Evolutionary conservation across 108 stramenopile genomes (phyloP).

Genomic region (Epithemia pelagica): DNA sequence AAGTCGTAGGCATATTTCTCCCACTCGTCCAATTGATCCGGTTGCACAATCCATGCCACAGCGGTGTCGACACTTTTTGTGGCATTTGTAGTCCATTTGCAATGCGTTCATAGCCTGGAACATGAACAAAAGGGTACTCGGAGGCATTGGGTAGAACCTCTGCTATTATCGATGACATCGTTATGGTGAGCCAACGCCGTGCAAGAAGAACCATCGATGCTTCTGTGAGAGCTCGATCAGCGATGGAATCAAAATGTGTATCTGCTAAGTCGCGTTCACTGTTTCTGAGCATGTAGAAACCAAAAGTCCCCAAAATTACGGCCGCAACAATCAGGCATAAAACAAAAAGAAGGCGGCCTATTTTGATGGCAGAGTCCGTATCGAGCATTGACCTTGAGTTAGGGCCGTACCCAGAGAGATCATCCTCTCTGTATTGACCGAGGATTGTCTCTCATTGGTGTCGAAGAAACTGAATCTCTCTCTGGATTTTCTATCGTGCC

Average conservation of each 20-base stretch:
- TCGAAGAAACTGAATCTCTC: no score
- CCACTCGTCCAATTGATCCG: neutral
- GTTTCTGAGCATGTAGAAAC: constrained; percentile 4
- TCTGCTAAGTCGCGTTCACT: constrained; percentile 11
- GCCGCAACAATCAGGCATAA: constrained; percentile 9
- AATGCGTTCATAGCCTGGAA: constrained; percentile 12
- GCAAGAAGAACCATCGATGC: neutral
- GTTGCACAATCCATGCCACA: constrained; percentile 4
- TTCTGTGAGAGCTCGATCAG: constrained; percentile 9
- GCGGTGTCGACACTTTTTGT: neutral
- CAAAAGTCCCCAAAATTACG: constrained; percentile 10
- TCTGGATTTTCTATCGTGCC: no score
- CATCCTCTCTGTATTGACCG: no score
- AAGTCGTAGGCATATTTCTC: constrained; percentile 15
- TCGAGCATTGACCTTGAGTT: no score
- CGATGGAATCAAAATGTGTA: constrained; percentile 7
- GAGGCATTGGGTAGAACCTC: constrained; percentile 5
- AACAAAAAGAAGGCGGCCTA: constrained; percentile 17
- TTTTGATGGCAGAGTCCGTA: neutral
- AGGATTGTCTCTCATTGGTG: no score
- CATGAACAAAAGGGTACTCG: constrained; percentile 17
- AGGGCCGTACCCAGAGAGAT: no score
- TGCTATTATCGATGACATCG: constrained; percentile 4
- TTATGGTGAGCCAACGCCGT: neutral
- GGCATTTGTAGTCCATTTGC: constrained; percentile 3